Base-by-base conservation (phyloP, 495 filamentous ascomycete genomes). In the Penicillium fimorum region DNA sequence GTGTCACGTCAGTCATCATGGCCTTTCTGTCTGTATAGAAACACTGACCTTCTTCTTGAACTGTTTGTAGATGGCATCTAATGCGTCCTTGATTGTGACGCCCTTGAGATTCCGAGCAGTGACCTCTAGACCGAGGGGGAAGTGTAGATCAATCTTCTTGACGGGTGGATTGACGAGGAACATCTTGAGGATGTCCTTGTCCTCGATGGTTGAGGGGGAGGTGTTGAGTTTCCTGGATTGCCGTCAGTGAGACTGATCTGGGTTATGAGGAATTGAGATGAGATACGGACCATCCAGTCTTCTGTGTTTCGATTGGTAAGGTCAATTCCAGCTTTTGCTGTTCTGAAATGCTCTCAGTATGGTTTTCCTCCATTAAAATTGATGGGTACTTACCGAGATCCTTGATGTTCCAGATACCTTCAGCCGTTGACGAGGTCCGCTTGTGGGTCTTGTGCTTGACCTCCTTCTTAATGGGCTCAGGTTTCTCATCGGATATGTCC, bases 81-180 rank as follows among this genome's bases (percentile, higher is more conserved):
- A 69, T 53, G 90, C 92, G 73, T 96, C 92, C 77, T 95, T 96
- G 79, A 96, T 90, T 38, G 92, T 96, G 59, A 96, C 91, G 35
- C 92, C 92, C 70, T 93, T 92, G 57, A 89, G 72, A 71, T 96
- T 96, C 59, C 92, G 82, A 60, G 91, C 92, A 38, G 89, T 90
- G 64, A 96, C 89, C 60, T 91, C 86, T 8, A 91, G 77, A n/a
- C 92, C 92, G 37, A 92, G 78, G 5, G 88, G 86, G 80, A 93
- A 95, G 70, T 90, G 84, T 11, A 96, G 79, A 77, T 96, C 90
- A 74, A 96, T 89, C 77, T 92, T 93, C 82, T 92, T 96, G 74
- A 96, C 86, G 9, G 86, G 85, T 37, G 92, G 92, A 20, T 73
- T 84, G 68, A 87, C 82, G 61, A 96, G 87, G 47, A 83, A 72